These are phyloP conservation scores for Salix brachista DNA, from an alignment of 345 rosid genomes.

Conservation along the genomic window DNA sequence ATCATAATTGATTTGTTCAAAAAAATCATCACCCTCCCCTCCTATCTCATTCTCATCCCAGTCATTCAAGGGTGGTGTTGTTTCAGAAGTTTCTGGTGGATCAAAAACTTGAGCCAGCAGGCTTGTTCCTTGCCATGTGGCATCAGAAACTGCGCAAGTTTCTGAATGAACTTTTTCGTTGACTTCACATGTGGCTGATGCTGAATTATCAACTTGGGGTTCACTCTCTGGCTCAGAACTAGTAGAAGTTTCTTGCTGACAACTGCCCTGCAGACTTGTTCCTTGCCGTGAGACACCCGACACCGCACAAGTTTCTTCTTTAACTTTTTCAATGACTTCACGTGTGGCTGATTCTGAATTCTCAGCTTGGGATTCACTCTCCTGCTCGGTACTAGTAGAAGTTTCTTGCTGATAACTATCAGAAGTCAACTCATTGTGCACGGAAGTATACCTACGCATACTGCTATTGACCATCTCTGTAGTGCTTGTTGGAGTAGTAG, in stretches of 20 bases:
- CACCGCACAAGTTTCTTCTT: slow-evolving; percentile 12
- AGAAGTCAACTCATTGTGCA: slow-evolving; percentile 7
- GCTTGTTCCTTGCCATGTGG: slow-evolving; percentile 16
- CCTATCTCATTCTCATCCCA: slow-evolving; percentile 40
- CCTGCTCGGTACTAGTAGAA: slow-evolving; percentile 1
- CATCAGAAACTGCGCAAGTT: slow-evolving; percentile 13
- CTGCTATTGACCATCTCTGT: slow-evolving; percentile 5
- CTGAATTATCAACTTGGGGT: background rate
- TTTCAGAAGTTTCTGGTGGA: slow-evolving; percentile 19
- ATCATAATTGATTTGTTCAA: slow-evolving; percentile 33
- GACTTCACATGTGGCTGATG: background rate
- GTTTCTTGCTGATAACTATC: background rate
- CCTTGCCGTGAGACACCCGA: slow-evolving; percentile 13
- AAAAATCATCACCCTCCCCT: slow-evolving; percentile 25
- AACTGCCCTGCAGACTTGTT: too few species aligned
- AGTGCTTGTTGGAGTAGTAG: slow-evolving; percentile 7
- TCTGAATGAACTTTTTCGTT: slow-evolving; percentile 18
- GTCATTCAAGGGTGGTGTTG: slow-evolving; percentile 22
- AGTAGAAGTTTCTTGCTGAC: background rate
- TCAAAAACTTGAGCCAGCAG: slow-evolving; percentile 12
- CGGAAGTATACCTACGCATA: slow-evolving; percentile 14
- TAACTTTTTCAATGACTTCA: slow-evolving; percentile 8
- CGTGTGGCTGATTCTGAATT: background rate
- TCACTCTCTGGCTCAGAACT: background rate
- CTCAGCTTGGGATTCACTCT: background rate